phyloP scores from a whole-genome alignment of 2,329 filamentous ascomycete genomes.

The Fusarium udum region DNA sequence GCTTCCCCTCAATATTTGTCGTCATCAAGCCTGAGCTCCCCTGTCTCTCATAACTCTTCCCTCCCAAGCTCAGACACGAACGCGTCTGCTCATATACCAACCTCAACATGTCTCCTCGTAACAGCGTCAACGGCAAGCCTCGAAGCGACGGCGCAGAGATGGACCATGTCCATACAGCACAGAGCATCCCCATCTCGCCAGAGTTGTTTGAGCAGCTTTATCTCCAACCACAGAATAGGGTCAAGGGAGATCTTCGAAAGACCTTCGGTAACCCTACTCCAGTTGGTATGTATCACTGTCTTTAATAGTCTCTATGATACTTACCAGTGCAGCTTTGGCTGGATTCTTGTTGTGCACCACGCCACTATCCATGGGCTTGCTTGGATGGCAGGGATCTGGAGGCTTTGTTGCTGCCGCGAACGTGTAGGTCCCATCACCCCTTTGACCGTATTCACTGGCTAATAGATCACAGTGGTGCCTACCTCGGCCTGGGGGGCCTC shows the following conservation, averaged over 20 bases:
- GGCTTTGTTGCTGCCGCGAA: slow-evolving; percentile 45
- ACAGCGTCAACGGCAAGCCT: slow-evolving; percentile 18
- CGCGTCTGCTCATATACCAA: not conserved
- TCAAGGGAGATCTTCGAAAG: slow-evolving; percentile 57
- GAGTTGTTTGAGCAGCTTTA: slow-evolving; percentile 65
- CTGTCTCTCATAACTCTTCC: not conserved
- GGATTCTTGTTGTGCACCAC: slow-evolving; percentile 47
- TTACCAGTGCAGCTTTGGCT: slow-evolving; percentile 34
- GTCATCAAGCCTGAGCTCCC: not conserved
- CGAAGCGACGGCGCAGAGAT: slow-evolving; percentile 32
- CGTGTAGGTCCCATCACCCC: slow-evolving; percentile 30
- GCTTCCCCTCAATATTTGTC: not conserved
- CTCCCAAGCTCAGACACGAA: not conserved
- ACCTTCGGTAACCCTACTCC: slow-evolving; percentile 64
- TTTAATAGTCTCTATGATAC: rapidly evolving
- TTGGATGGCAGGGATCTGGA: slow-evolving; percentile 46
- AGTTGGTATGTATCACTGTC: slow-evolving; percentile 39
- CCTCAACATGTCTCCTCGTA: slow-evolving; percentile 16
- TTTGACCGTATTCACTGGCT: rapidly evolving
- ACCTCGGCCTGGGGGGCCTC: slow-evolving; percentile 57
- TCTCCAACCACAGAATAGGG: slow-evolving; percentile 56
- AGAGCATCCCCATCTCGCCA: slow-evolving; percentile 58
- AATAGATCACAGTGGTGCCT: slow-evolving; percentile 43
- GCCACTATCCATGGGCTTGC: slow-evolving; percentile 42
- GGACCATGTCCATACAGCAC: slow-evolving; percentile 44